Base-by-base conservation (phyloP, 306 rosid species). In the Acacia crassicarpa region DNA sequence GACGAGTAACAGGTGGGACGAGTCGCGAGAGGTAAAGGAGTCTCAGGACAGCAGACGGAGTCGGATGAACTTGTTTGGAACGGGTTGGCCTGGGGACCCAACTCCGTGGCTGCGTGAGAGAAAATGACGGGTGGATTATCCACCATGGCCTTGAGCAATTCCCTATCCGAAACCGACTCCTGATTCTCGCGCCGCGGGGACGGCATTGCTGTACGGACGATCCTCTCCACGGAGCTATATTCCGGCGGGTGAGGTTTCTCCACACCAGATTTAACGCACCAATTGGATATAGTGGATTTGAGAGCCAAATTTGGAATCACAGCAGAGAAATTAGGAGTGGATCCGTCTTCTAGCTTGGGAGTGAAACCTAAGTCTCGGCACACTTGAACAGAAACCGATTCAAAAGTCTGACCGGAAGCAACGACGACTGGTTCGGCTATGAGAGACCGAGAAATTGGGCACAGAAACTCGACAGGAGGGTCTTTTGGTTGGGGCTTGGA, bases 391-490 rank as follows among this genome's bases (percentile, higher is more conserved):
- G 88, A 76, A 67, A 90, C 46, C 17, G 96, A 91, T 76, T 96
- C 99, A 74, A 91, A 96, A 20, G 99, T 93, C 49, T 96, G 98
- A 8, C 98, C 98, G 9, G 99, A 92, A 33, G 97, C 46, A 32
- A 93, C 94, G 12, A 96, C 90, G 2, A 96, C 98, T 3, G 98
- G 99, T 89, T 96, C 97, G 33, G 89, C 90, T 96, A 96, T 91
- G 69, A 96, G 61, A 0, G 89, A 83, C 0, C 89, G 86, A 22
- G 95, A 82, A 72, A 96, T 88, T 0, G 90, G 92, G 82, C 99
- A 96, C 7, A 88, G 23, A 59, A 90, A 88, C 53, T 96, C 99
- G 20, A 77, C 75, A 0, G 93, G 97, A 14, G 93, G 87, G 0
- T 79, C 86, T 59, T 75, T 77, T 0, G 72, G 59, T 12, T 65